These are phyloP conservation scores for Fraxinus sp. DNA, from an alignment of 305 asterid species.

Conservation along the genomic window DNA sequence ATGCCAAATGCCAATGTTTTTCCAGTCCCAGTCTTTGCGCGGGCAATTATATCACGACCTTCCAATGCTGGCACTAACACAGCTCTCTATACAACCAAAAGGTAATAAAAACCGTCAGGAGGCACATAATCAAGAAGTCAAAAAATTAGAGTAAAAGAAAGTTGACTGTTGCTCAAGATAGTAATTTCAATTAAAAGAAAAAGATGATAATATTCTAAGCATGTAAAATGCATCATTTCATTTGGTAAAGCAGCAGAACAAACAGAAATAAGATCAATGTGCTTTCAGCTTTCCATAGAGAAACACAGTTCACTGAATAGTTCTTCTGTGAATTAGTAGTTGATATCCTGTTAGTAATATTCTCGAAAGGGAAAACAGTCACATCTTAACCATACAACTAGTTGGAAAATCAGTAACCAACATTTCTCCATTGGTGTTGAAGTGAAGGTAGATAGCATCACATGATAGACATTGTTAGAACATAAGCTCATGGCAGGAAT, in stretches of 20 bases:
- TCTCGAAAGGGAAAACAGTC: background rate
- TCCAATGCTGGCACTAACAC: constrained; percentile 79
- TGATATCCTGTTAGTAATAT: background rate
- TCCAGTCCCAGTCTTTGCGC: constrained; percentile 97
- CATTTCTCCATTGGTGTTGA: background rate
- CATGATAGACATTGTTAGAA: background rate
- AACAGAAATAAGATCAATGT: background rate
- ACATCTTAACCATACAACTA: background rate
- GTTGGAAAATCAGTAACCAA: background rate
- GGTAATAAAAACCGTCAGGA: background rate
- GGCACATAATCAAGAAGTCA: background rate
- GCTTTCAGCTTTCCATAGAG: background rate
- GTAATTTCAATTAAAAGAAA: background rate
- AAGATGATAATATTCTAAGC: background rate
- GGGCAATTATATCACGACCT: constrained; percentile 85
- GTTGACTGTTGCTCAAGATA: background rate
- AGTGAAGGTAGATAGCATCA: background rate
- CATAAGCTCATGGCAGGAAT: background rate
- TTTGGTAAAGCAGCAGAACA: background rate
- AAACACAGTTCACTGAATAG: background rate
- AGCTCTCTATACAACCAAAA: constrained; percentile 57
- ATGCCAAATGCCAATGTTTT: constrained; percentile 91
- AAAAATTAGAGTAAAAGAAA: background rate
- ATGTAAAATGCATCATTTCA: background rate
- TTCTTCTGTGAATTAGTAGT: background rate